phyloP scores from a whole-genome alignment of 768 basidiomycete genomes.

The Russula dissimulans region DNA sequence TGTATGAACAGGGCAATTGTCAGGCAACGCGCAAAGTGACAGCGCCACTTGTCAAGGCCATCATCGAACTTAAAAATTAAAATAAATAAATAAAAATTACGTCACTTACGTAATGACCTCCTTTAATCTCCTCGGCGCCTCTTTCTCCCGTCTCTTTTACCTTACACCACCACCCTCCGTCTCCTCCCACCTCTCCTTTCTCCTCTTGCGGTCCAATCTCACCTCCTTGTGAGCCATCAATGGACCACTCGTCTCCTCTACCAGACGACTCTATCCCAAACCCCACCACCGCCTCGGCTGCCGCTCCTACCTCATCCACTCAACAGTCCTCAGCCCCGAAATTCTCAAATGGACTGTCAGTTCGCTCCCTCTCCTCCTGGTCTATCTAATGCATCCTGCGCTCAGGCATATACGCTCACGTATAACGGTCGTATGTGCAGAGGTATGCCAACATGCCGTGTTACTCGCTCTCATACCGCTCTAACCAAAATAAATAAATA shows the following conservation, averaged over 20 bases:
- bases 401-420: conserved; percentile 61
- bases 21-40: conserved; percentile 16
- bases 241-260: conserved; percentile 4
- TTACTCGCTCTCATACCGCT: not conserved
- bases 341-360: conserved; percentile 28
- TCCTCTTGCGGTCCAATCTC: not conserved
- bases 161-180: not conserved
- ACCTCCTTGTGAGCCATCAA: not conserved
- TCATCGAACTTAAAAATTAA: conserved; percentile 2
- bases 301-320: not conserved
- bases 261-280: not conserved
- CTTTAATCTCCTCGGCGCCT: not conserved
- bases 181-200: no score
- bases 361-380: conserved; percentile 1
- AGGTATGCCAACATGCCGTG: conserved; percentile 36
- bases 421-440: conserved; percentile 74
- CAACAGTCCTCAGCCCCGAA: conserved; percentile 17
- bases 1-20: conserved; percentile 14
- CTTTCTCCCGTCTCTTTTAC: not conserved
- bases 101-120: conserved; percentile 5
- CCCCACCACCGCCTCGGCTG: not conserved
- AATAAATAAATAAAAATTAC: not conserved
- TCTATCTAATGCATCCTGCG: not conserved
- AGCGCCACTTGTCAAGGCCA: conserved; percentile 7
- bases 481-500: not conserved